Evolutionary conservation across 495 filamentous ascomycete species (phyloP).

Genomic region (Neurospora terricola): DNA sequence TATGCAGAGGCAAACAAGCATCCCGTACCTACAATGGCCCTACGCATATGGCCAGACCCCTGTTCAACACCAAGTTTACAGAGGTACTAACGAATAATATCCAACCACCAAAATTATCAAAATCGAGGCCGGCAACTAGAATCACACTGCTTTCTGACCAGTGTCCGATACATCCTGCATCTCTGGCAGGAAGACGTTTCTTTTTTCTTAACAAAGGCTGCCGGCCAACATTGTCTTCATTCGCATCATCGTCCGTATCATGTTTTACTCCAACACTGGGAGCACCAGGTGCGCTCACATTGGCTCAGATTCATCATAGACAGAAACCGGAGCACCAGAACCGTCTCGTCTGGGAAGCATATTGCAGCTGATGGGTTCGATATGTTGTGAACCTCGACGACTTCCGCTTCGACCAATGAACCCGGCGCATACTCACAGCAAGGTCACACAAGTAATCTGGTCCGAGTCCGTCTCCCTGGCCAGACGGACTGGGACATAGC

Average conservation of each 20-base stretch:
- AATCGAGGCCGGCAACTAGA: background rate
- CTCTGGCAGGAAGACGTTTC: background rate
- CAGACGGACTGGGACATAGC: background rate
- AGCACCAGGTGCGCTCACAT: background rate
- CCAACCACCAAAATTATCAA: background rate
- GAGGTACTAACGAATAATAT: background rate
- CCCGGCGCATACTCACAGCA: background rate
- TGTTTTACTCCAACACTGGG: background rate
- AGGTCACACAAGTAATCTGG: constrained; percentile 21
- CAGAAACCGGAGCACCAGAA: constrained; percentile 4
- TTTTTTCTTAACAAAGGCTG: background rate
- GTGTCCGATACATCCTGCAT: background rate
- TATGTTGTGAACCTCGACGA: constrained; percentile 18
- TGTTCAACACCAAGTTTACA: background rate
- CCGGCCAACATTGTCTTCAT: background rate
- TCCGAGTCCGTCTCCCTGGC: constrained; percentile 10
- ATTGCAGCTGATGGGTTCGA: constrained; percentile 11
- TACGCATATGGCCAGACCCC: background rate
- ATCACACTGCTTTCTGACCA: background rate
- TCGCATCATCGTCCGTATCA: background rate
- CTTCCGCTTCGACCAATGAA: constrained; percentile 18
- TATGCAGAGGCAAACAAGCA: background rate
- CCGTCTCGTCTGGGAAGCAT: constrained; percentile 9
- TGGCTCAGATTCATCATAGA: background rate
- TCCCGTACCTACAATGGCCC: background rate